Evolutionary conservation across 2,329 filamentous ascomycete genomes (phyloP).

Genomic region (Fusarium sublunatum): DNA sequence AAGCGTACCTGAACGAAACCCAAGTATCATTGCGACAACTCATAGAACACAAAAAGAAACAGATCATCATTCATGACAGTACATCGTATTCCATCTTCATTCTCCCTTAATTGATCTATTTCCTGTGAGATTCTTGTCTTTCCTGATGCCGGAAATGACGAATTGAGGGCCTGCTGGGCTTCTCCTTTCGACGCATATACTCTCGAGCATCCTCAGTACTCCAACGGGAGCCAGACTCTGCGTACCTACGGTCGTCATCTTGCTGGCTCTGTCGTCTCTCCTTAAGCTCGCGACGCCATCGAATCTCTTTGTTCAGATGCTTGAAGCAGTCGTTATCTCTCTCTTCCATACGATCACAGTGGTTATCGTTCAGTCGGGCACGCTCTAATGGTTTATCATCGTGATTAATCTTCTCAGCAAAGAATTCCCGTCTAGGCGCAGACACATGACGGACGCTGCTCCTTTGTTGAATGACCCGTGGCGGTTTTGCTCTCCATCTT

Average conservation of each 20-base stretch:
- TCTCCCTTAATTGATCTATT: conserved; percentile 1
- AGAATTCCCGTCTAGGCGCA: conserved; percentile 29
- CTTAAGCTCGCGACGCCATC: conserved; percentile 19
- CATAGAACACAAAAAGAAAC: background rate
- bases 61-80: background rate
- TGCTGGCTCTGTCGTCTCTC: conserved; percentile 16
- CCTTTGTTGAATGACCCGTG: conserved; percentile 37
- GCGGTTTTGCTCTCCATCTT: conserved; percentile 16
- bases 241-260: conserved; percentile 2
- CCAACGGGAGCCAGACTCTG: conserved; percentile 28
- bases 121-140: background rate
- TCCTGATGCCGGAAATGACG: conserved; percentile 12
- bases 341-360: conserved; percentile 13
- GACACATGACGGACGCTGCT: conserved; percentile 30
- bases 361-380: conserved; percentile 20
- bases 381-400: conserved; percentile 32
- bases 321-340: conserved; percentile 33
- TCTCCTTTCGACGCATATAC: conserved; percentile 33
- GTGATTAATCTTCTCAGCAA: conserved; percentile 13
- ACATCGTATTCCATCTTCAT: background rate
- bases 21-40: background rate
- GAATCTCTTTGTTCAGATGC: conserved; percentile 27
- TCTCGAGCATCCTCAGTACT: conserved; percentile 29
- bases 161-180: background rate
- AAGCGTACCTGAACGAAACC: background rate